Base-by-base conservation (phyloP, 352 stramenopile species). In the Globisporangium spinosum region DNA sequence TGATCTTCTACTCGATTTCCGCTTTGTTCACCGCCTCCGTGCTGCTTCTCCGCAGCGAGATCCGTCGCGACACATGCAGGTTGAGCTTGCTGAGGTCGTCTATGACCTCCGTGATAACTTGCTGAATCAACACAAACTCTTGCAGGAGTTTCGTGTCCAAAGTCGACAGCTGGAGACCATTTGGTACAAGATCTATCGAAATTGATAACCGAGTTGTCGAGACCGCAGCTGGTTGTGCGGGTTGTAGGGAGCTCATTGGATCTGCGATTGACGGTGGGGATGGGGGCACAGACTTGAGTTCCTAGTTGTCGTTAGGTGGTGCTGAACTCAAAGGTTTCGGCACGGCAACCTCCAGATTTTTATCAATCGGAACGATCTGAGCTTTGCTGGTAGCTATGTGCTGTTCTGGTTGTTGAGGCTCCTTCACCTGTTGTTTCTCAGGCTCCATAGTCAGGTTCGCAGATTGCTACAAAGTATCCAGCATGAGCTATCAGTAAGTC, bases 1-100 rank as follows among this genome's bases (percentile, higher is more conserved):
- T 17, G 34, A 83, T 71, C 58, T 81, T 83, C 22, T 57, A 45
- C 60, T 81, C 74, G 13, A 74, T 57, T 10, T 45, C 47, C 35
- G 45, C 67, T 23, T 45, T 79, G 34, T 51, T 32, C 5, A 35
- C 0, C 56, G 4, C 6, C 17, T 69, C 40, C 3, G n/a, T 13
- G 2, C 15, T 54, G 62, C 25, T 67, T 43, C 25, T 61, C 25
- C 7, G 71, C 54, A 51, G 6, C 10, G 56, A 72, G 35, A 68
- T 64, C 2, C 72, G 64, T 5, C 56, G 15, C 25, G 56, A 58
- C 1, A 47, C 35, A 35, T 25, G 17, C 6, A 62, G 10, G 17
- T 64, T 69, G 25, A 69, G 64, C 13, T 55, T 54, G 15, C 8
- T 25, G n/a, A 69, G 27, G 51, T 69, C 64, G 2, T 23, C 29